phyloP scores from a whole-genome alignment of 1,284 basidiomycete genomes.

The Waitea zeae region DNA sequence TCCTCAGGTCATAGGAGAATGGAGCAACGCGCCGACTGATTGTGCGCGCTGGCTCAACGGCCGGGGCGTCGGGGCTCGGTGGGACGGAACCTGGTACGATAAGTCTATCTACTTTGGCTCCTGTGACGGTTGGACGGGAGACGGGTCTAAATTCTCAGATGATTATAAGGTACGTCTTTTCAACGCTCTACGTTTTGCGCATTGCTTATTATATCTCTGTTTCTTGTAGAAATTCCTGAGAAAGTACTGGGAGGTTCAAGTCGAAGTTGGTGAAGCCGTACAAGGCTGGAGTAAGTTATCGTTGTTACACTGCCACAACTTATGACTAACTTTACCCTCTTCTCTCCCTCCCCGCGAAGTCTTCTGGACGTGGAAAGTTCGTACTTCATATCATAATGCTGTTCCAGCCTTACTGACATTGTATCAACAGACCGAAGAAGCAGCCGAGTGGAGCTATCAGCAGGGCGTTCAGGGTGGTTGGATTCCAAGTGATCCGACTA shows the following conservation, averaged over 20 bases:
- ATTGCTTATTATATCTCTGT: neutral
- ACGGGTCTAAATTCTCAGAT: conserved; percentile 34
- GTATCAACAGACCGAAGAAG: conserved; percentile 33
- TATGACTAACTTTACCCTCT: too few relatives aligned
- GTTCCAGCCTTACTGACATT: neutral
- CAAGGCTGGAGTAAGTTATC: too few relatives aligned
- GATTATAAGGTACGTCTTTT: conserved; percentile 49
- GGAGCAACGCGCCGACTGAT: conserved; percentile 67
- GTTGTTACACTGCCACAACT: too few relatives aligned
- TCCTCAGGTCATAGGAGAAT: conserved; percentile 63
- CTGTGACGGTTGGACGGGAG: conserved; percentile 45
- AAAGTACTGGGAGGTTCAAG: conserved; percentile 70
- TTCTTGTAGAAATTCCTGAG: neutral
- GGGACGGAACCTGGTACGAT: conserved; percentile 35
- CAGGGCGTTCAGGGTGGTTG: conserved; percentile 51
- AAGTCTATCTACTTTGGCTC: conserved; percentile 29
- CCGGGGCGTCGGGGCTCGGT: conserved; percentile 50
- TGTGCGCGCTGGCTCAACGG: conserved; percentile 69
- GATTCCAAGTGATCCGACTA: conserved; percentile 49
- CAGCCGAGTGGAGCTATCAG: conserved; percentile 65
- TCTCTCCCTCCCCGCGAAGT: too few relatives aligned
- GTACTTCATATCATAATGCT: neutral
- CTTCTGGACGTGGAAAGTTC: neutral
- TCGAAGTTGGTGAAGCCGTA: conserved; percentile 40
- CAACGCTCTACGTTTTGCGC: conserved; percentile 21